A percentile compares a stretch with the other conserved stretches of the same genome.
phyloP scores from a whole-genome alignment of 2,329 filamentous ascomycete species.

The Aaosphaeria arxii region DNA sequence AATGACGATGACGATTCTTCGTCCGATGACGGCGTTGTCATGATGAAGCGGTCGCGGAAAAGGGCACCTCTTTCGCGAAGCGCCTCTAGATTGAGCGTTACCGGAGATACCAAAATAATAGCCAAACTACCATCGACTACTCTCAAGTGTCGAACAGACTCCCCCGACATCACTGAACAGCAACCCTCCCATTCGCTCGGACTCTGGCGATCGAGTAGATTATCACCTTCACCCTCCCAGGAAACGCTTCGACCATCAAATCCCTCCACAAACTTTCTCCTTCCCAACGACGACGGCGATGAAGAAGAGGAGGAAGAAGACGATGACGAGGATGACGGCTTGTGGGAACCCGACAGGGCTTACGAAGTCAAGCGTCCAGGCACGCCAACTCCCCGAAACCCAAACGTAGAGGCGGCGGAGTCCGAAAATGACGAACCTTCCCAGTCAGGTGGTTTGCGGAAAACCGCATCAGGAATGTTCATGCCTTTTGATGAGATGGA shows the following conservation, averaged over 20 bases:
- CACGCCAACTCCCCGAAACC: constrained; percentile 29
- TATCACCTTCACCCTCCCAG: constrained; percentile 75
- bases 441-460: constrained; percentile 58
- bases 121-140: constrained; percentile 85
- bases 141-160: constrained; percentile 78
- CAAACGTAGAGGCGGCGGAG: constrained; percentile 5
- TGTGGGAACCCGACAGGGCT: constrained; percentile 42
- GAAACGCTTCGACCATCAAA: constrained; percentile 75
- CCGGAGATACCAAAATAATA: constrained; percentile 75
- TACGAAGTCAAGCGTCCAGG: constrained; percentile 34
- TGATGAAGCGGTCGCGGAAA: constrained; percentile 69
- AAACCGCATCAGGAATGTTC: constrained; percentile 85
- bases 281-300: constrained; percentile 57
- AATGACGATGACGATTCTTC: constrained; percentile 47
- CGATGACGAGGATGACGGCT: constrained; percentile 46
- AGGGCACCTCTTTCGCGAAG: constrained; percentile 51
- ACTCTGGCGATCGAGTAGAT: constrained; percentile 44
- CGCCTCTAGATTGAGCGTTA: constrained; percentile 55
- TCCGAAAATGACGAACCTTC: constrained; percentile 13
- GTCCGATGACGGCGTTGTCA: constrained; percentile 73
- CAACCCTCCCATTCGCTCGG: constrained; percentile 35
- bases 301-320: constrained; percentile 3
- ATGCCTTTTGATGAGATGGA: constrained; percentile 82
- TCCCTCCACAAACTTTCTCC: constrained; percentile 62
- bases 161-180: constrained; percentile 61